These are phyloP conservation scores for Thyridium curvatum DNA, from an alignment of 2,329 filamentous ascomycete genomes.

Conservation along the genomic window DNA sequence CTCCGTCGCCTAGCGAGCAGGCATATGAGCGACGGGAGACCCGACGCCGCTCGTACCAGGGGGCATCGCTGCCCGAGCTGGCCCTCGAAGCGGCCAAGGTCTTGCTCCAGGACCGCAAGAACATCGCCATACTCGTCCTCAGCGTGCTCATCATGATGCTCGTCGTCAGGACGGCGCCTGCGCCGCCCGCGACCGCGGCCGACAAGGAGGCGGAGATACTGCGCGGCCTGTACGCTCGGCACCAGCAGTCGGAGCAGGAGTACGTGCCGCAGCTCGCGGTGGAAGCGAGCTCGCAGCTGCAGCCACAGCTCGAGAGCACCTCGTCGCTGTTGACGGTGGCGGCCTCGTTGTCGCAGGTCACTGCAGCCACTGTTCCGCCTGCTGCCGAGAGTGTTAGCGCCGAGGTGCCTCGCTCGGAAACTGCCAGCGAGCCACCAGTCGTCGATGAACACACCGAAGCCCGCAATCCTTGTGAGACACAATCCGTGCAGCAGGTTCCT, in stretches of 20 bases:
- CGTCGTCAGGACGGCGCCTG: constrained; percentile 28
- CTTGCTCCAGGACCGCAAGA: constrained; percentile 51
- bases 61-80: constrained; percentile 46
- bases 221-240: constrained; percentile 1
- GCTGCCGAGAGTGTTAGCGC: too few species aligned
- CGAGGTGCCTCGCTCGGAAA: too few species aligned
- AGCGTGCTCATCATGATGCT: constrained; percentile 47
- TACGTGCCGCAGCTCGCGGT: constrained; percentile 4
- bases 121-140: constrained; percentile 49
- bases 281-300: constrained; percentile 11
- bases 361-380: too few species aligned
- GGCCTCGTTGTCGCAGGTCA: too few species aligned
- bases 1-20: constrained; percentile 17
- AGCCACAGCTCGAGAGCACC: constrained; percentile 1
- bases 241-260: constrained; percentile 8
- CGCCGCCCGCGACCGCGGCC: constrained; percentile 1
- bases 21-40: constrained; percentile 22
- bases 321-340: not conserved
- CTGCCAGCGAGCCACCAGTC: too few species aligned
- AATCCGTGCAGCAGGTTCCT: too few species aligned
- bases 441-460: too few species aligned
- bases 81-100: constrained; percentile 47
- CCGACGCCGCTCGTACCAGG: constrained; percentile 23
- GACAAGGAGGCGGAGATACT: constrained; percentile 3
- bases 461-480: too few species aligned